Percentiles rank a stretch among this genome's conserved stretches.
These are phyloP conservation scores for Backusella tarrabulga DNA, from an alignment of 192 early-diverging fungal genomes.

Conservation along the genomic window DNA sequence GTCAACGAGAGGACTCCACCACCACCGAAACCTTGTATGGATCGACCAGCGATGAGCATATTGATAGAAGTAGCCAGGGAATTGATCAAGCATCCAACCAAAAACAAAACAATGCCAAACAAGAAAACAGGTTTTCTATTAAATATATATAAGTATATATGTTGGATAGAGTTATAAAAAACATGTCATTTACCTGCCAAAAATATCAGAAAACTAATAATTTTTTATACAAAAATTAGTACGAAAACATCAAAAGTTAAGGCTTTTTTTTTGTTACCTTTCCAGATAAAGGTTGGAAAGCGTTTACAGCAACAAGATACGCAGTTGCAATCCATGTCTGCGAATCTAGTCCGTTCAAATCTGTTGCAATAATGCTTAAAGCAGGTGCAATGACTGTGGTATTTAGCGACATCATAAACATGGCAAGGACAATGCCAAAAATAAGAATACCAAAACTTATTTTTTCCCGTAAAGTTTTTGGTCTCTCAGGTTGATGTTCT, in stretches of 20 bases:
- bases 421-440: constrained; percentile 20
- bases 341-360: constrained; percentile 16
- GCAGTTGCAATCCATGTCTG: constrained; percentile 38
- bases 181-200: neutral
- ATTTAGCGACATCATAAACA: constrained; percentile 37
- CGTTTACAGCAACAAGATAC: constrained; percentile 32
- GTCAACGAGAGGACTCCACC: constrained; percentile 60
- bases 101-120: constrained; percentile 31
- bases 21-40: constrained; percentile 61
- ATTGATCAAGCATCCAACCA: constrained; percentile 54
- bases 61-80: constrained; percentile 57
- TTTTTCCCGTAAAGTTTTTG: neutral
- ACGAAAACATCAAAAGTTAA: neutral
- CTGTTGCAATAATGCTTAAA: constrained; percentile 31
- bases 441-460: neutral
- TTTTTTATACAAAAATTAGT: neutral
- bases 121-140: constrained; percentile 27
- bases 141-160: neutral
- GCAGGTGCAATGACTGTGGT: constrained; percentile 36
- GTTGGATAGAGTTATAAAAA: neutral
- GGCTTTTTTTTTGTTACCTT: constrained; percentile 8
- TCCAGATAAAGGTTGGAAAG: constrained; percentile 28
- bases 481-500: neutral
- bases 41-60: constrained; percentile 66
- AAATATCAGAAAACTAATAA: neutral